A percentile compares a stretch with the other conserved stretches of the same genome.
phyloP scores from a whole-genome alignment of 441 rosid genomes.

The Melastoma candidum region DNA sequence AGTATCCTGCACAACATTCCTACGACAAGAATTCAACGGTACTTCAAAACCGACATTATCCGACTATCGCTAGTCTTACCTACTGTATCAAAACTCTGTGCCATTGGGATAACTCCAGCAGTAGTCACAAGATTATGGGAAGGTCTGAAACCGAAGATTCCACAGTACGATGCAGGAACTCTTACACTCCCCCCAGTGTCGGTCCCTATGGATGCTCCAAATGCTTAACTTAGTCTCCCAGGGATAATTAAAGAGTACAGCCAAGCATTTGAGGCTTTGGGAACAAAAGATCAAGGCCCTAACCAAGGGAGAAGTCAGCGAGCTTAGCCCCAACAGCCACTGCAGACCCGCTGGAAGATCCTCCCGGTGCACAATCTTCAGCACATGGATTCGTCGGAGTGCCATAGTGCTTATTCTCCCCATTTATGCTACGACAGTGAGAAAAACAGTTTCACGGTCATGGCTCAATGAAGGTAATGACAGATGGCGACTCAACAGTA shows the following conservation, averaged over 20 bases:
- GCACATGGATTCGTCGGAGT: constrained; percentile 90
- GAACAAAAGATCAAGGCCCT: background rate
- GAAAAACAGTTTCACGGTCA: background rate
- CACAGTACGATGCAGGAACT: constrained; percentile 15
- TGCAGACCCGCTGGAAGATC: constrained; percentile 97
- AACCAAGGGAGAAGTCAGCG: no score
- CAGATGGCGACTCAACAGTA: no score
- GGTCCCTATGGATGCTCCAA: constrained; percentile 36
- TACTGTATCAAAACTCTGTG: constrained; percentile 78
- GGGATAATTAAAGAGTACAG: constrained; percentile 2
- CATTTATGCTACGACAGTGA: constrained; percentile 50
- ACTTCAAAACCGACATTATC: background rate
- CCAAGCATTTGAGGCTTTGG: constrained; percentile 6
- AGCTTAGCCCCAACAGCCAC: constrained; percentile 67
- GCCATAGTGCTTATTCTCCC: constrained; percentile 84
- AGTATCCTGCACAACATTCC: background rate
- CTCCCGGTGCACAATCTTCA: constrained; percentile 71
- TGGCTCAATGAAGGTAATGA: no score
- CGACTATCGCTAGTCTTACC: no score
- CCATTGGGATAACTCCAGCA: constrained; percentile 70
- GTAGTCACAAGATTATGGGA: constrained; percentile 54
- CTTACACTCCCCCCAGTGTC: constrained; percentile 60
- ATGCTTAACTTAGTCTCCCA: constrained; percentile 6
- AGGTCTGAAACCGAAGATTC: constrained; percentile 78
- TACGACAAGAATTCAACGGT: background rate